Percentiles rank a stretch among this genome's conserved stretches.
phyloP scores from a whole-genome alignment of 495 filamentous ascomycete genomes.

The Neurospora sp. region DNA sequence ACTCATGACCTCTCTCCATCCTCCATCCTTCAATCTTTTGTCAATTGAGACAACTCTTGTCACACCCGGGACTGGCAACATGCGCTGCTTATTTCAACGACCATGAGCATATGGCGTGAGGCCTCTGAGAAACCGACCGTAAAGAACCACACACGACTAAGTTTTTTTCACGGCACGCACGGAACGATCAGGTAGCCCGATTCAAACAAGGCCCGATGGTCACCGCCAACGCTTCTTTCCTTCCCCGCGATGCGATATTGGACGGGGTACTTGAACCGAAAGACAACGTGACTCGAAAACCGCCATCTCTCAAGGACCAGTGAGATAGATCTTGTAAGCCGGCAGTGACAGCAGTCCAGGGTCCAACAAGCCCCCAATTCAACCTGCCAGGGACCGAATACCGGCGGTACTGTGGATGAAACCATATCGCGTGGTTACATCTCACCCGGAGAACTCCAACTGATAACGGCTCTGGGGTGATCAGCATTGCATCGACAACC shows the following conservation, averaged over 20 bases:
- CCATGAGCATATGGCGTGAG: not conserved
- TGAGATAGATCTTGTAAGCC: no score
- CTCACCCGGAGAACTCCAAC: not conserved
- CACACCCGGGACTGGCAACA: not conserved
- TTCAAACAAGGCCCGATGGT: no score
- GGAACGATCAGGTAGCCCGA: no score
- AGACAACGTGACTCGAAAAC: not conserved
- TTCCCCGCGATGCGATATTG: not conserved
- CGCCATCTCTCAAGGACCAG: no score
- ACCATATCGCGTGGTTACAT: not conserved
- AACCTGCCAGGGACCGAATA: not conserved
- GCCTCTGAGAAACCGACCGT: not conserved
- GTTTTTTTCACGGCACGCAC: no score
- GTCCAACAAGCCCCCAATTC: not conserved
- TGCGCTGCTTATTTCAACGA: not conserved
- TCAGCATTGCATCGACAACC: no score
- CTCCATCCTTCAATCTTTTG: not conserved
- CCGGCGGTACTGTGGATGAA: not conserved
- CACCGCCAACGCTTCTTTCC: not conserved
- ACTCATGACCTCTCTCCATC: not conserved
- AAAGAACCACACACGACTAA: no score
- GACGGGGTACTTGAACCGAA: not conserved
- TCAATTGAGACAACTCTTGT: not conserved
- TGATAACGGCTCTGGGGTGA: not conserved
- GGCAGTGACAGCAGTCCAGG: not conserved